phyloP scores from a whole-genome alignment of 2,329 filamentous ascomycete genomes.

The Fusarium gaditjirri region DNA sequence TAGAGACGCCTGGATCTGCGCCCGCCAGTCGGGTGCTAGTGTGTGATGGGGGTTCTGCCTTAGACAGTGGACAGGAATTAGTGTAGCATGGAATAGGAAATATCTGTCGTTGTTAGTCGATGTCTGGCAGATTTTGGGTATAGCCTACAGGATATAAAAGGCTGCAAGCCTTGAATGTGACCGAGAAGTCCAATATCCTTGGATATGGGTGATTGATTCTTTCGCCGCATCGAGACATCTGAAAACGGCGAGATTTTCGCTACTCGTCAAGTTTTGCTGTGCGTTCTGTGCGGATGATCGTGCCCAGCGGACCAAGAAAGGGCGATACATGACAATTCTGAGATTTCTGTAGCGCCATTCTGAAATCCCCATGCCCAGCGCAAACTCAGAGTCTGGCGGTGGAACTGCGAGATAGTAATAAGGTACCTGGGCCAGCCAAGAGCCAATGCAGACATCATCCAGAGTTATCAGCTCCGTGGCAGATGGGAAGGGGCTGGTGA shows the following conservation, averaged over 20 bases:
- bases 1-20: constrained; percentile 29
- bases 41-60: constrained; percentile 21
- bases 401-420: constrained; percentile 17
- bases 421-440: constrained; percentile 26
- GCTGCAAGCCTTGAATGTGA: constrained; percentile 24
- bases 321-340: constrained; percentile 29
- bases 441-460: constrained; percentile 25
- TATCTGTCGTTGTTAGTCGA: not conserved
- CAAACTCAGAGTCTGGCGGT: constrained; percentile 11
- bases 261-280: constrained; percentile 23
- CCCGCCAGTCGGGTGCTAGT: constrained; percentile 22
- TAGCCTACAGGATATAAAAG: constrained; percentile 28
- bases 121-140: rapidly evolving
- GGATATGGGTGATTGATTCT: constrained; percentile 15
- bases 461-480: constrained; percentile 25
- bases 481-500: constrained; percentile 29
- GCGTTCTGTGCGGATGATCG: constrained; percentile 3
- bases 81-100: constrained; percentile 26
- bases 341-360: constrained; percentile 27
- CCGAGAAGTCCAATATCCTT: constrained; percentile 20
- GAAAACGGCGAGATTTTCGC: constrained; percentile 22
- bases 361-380: constrained; percentile 20
- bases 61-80: constrained; percentile 29
- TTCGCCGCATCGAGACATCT: constrained; percentile 26
- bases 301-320: constrained; percentile 27